Base-by-base conservation (phyloP, 257 asterid genomes). In the Mentha longifolia region DNA sequence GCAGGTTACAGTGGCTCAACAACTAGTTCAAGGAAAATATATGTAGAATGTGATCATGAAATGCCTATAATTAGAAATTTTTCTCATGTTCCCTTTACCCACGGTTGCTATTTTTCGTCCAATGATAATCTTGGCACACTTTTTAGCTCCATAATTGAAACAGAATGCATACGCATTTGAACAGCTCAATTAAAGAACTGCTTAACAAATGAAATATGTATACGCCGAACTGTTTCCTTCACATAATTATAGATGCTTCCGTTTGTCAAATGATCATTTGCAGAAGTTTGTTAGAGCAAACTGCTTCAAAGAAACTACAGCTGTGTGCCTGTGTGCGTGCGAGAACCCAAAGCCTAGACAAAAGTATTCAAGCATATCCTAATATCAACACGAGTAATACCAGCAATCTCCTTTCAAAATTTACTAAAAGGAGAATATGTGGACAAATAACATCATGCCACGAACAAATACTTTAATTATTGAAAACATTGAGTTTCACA, bases 271-370 rank as follows among this genome's bases (percentile, higher is more conserved):
- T 22, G 19, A 39, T 41, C 55, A 14, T 52, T 19, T 50, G 16
- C n/a, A 68, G 16, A 37, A 37, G 73, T 22, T 54, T 68, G 2
- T 54, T 7, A 20, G 7, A 55, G 63, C 28, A 55, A 68, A 55
- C n/a, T 67, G 62, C 57, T 67, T 51, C 25, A 22, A 22, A 22
- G 25, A 22, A 22, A 22, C 25, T 22, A 22, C 25, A 0, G 25
- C 25, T 22, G 25, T 2, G 25, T 22, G 25, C 25, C 25, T 22
- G 25, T 2, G 25, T 22, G 25, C 25, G 25, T 22, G 2, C 25
- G 25, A 22, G 25, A 22, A 22, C 25, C 25, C 25, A 43, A 43
- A 30, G 30, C n/a, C 45, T 22, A 22, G 25, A 22, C 25, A 22
- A 22, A 22, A 22, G 25, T 22, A 57, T 37, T 69, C 41, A 20